phyloP scores from a whole-genome alignment of 495 filamentous ascomycete species.

The Daldinia vernicosa region DNA sequence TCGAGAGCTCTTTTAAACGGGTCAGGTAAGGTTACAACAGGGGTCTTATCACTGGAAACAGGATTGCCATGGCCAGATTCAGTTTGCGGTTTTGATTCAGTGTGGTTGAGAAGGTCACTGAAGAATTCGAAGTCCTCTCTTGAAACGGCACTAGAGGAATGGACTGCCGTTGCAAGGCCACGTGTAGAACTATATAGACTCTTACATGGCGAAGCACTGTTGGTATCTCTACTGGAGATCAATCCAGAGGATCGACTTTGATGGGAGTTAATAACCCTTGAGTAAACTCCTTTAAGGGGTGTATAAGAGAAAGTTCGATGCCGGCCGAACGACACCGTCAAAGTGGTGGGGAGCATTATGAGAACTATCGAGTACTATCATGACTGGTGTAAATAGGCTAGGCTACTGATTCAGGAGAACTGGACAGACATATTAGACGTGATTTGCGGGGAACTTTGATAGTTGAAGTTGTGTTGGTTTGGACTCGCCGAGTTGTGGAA shows the following conservation, averaged over 20 bases:
- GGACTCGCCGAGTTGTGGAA: not conserved
- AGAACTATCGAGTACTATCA: slow-evolving; percentile 8
- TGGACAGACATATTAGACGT: not conserved
- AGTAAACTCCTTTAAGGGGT: slow-evolving; percentile 32
- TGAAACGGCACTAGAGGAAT: not conserved
- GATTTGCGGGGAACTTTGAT: not conserved
- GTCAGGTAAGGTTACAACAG: not conserved
- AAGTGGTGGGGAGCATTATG: slow-evolving; percentile 27
- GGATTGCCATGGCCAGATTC: not conserved
- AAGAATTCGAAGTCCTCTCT: slow-evolving; percentile 10
- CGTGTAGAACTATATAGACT: not conserved
- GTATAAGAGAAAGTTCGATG: slow-evolving; percentile 18
- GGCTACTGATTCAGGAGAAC: not conserved
- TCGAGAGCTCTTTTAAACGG: slow-evolving; percentile 30
- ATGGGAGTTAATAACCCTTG: slow-evolving; percentile 31
- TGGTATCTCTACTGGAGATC: not conserved
- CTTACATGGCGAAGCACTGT: not conserved
- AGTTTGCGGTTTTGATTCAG: not conserved
- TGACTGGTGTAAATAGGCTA: not conserved
- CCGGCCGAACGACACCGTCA: slow-evolving; percentile 20
- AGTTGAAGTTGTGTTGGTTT: not conserved
- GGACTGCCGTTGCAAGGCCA: slow-evolving; percentile 3
- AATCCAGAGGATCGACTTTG: slow-evolving; percentile 27
- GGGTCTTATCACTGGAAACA: not conserved
- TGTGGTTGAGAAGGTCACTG: slow-evolving; percentile 1